Evolutionary conservation across 2,329 filamentous ascomycete genomes (phyloP), one percentile per base, ranked within the genome.

Genomic region (Sclerotinia subarctica): DNA sequence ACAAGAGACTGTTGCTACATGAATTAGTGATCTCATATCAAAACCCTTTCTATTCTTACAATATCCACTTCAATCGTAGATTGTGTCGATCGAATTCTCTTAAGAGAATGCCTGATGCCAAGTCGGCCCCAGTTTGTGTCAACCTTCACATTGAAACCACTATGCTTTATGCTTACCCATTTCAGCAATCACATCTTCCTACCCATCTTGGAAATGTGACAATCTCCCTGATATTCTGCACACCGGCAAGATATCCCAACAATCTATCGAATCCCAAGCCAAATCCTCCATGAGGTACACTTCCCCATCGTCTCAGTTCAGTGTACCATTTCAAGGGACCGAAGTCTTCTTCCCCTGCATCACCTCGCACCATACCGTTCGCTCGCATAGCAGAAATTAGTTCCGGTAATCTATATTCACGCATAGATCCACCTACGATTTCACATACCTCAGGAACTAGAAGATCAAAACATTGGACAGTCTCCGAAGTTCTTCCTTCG

Each of bases 381-480:
- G 81, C 62, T 53, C 83, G 81, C 89, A 92, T 91, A 38, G 85
- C 83, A 67, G 82, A 75, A 60, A 87, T 79, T 49, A 91, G 81
- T 47, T 84, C 78, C 6, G 83, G 79, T 19, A 88, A 79, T 42
- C 87, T 83, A 76, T 91, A 84, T 77, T 92, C 89, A 80, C 90
- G 88, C 77, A 92, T 82, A 0, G 88, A 91, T 35, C 90, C 90
- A 13, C 90, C 90, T 3, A 85, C 88, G 13, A 92, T 81, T 77
- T 92, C 90, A 74, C 87, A 88, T 35, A 88, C 80, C 67, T 90
- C 87, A 15, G 89, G 89, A 26, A 91, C 82, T 5, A 92, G 82
- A 35, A 92, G 82, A 77, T 92, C 90, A 76, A 92, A 92, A 77
- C 89, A 91, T 29, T 88, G 87, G 3, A 88, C 88, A 2, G 88